These are phyloP conservation scores for Cryphonectria naterciae DNA, from an alignment of 2,329 filamentous ascomycete species.

Conservation along the genomic window DNA sequence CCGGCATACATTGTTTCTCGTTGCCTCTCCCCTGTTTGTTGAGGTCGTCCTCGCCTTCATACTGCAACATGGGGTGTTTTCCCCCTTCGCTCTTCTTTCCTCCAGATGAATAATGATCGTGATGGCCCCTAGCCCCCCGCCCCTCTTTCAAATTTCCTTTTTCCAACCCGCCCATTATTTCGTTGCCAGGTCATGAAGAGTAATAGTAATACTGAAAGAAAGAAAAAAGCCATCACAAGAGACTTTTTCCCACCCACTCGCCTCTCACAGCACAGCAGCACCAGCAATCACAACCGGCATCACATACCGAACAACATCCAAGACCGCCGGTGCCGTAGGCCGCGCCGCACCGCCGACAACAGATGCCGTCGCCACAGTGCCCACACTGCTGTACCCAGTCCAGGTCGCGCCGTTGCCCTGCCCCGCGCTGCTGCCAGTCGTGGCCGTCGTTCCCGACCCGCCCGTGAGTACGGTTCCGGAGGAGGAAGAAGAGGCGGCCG, in stretches of 20 bases:
- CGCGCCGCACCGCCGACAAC: constrained; percentile 22
- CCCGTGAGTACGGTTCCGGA: constrained; percentile 8
- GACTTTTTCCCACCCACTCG: neutral
- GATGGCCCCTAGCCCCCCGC: neutral
- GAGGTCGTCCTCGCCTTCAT: neutral
- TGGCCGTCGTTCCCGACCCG: neutral
- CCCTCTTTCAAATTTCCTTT: neutral
- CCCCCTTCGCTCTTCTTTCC: neutral
- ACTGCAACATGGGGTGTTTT: neutral
- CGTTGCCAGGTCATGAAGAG: neutral
- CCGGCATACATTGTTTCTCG: neutral
- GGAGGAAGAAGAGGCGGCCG: neutral
- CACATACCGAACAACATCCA: constrained; percentile 17
- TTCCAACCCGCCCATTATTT: neutral
- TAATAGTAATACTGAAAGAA: neutral
- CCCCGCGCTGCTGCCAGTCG: neutral
- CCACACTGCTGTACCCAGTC: constrained; percentile 27
- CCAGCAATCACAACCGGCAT: constrained; percentile 23
- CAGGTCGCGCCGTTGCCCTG: constrained; percentile 16
- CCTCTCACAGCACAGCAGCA: constrained; percentile 19
- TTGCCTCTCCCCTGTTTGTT: neutral
- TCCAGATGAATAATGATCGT: neutral
- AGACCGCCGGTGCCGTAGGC: constrained; percentile 11
- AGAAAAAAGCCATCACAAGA: neutral
- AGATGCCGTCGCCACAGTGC: constrained; percentile 26